phyloP scores from a whole-genome alignment of 1,139 yeast species.

The Torulaspora pretoriensis region DNA sequence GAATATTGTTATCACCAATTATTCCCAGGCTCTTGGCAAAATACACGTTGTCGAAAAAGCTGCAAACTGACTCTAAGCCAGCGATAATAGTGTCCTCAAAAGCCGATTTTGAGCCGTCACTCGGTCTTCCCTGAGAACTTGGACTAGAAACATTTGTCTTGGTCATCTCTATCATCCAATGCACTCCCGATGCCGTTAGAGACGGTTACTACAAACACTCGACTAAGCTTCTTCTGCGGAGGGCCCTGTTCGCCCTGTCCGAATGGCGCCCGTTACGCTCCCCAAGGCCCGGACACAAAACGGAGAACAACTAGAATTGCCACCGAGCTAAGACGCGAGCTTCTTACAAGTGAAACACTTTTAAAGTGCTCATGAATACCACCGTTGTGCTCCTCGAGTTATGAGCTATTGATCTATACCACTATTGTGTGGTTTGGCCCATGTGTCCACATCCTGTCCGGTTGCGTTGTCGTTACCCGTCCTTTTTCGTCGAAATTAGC shows the following conservation, averaged over 20 bases:
- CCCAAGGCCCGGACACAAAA: not conserved
- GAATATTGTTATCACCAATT: constrained; percentile 23
- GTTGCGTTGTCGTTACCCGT: constrained; percentile 18
- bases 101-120: not conserved
- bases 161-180: not conserved
- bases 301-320: not conserved
- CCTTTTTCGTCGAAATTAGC: constrained; percentile 7
- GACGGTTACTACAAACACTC: not conserved
- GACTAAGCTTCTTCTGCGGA: no score
- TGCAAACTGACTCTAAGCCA: constrained; percentile 24
- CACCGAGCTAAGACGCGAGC: not conserved
- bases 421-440: no score
- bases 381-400: not conserved
- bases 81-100: constrained; percentile 18
- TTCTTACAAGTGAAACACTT: not conserved
- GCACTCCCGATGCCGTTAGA: not conserved
- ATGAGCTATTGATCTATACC: not conserved
- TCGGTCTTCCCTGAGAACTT: not conserved
- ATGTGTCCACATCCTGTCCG: not conserved
- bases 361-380: not conserved
- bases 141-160: not conserved
- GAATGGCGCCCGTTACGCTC: not conserved
- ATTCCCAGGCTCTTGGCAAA: constrained; percentile 29
- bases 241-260: not conserved
- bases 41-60: constrained; percentile 28